Evolutionary conservation across 176 grass and related monocot genomes (phyloP), one percentile per base, ranked within the genome.

Genomic region (Aegilops longissima): DNA sequence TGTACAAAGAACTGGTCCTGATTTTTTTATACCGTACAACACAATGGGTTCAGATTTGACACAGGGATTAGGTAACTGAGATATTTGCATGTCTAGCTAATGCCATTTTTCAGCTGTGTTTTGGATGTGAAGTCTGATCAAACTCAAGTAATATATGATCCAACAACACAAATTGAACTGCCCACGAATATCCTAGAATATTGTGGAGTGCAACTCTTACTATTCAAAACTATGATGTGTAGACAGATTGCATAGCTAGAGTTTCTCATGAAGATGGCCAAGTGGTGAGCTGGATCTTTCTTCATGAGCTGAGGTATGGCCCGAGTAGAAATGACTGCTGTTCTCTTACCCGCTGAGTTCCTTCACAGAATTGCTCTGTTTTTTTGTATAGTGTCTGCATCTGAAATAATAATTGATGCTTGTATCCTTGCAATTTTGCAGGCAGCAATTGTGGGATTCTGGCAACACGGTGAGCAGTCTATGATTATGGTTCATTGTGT

Each of bases 181-280:
- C 36, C 14, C 72, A 30, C 0, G 1, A 0, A 73, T 73, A 84
- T 89, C 6, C n/a, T 33, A 47, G 72, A 79, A 58, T 63, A 23
- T 68, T 64, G 24, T 40, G 39, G 10, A 78, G 54, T 79, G 33
- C 40, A 36, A 35, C 18, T 85, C 83, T 93, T 42, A 87, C 4
- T 85, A 86, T 84, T 85, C 35, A 36, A 33, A 89, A 14, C 70
- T 76, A 25, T 77, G 77, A 51, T 80, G 78, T 90, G 78, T 92
- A 98, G 96, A 95, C 96, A 90, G 96, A 98, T 93, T 98, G 96
- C 96, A 86, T 98, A 89, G 96, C 93, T 89, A 91, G 93, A 92
- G 73, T 98, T 51, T 94, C 96, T 61, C 88, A 88, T 35, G 54
- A 95, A 67, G 90, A 95, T 92, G 96, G 96, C 38, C 71, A 14